Conservation (phyloP, 1,284 basidiomycete genomes). For the Mycocalia duriaeana region DNA sequence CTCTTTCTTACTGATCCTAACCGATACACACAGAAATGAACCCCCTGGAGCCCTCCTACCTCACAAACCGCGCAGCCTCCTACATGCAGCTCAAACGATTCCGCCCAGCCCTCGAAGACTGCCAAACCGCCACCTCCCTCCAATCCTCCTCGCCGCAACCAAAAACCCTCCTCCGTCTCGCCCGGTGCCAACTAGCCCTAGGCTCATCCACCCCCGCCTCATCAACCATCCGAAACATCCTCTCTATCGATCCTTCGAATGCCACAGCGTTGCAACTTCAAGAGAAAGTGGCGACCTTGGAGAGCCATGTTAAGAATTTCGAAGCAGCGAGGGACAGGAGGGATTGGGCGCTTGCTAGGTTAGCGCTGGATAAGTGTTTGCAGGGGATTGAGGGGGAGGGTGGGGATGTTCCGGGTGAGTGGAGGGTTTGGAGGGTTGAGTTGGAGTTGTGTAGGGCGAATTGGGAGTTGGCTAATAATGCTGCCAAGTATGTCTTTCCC, state of each 20-base stretch:
- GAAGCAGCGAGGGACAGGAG: constrained; percentile 50
- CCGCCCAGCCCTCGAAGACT: constrained; percentile 70
- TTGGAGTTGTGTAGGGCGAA: constrained; percentile 67
- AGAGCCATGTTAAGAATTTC: constrained; percentile 63
- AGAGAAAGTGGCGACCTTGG: constrained; percentile 54
- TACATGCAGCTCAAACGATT: constrained; percentile 80
- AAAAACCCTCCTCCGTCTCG: constrained; percentile 76
- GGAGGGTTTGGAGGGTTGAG: constrained; percentile 77
- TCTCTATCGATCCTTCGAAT: constrained; percentile 55
- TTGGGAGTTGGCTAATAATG: constrained; percentile 65
- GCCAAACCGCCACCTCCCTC: constrained; percentile 66
- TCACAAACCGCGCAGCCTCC: constrained; percentile 84
- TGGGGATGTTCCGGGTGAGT: constrained; percentile 67
- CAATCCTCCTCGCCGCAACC: constrained; percentile 50
- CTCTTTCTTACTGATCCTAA: background rate
- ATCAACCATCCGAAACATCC: constrained; percentile 53
- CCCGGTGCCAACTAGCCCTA: constrained; percentile 75
- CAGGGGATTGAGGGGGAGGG: constrained; percentile 71
- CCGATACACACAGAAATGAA: constrained; percentile 24
- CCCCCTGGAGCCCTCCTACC: constrained; percentile 67
- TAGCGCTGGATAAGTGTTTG: constrained; percentile 70
- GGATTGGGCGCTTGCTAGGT: constrained; percentile 65
- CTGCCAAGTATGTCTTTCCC: constrained; percentile 57
- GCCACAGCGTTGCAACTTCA: constrained; percentile 53
- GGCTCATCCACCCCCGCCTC: constrained; percentile 63